phyloP scores from a whole-genome alignment of 495 filamentous ascomycete species.

The Filosporella fistucella region DNA sequence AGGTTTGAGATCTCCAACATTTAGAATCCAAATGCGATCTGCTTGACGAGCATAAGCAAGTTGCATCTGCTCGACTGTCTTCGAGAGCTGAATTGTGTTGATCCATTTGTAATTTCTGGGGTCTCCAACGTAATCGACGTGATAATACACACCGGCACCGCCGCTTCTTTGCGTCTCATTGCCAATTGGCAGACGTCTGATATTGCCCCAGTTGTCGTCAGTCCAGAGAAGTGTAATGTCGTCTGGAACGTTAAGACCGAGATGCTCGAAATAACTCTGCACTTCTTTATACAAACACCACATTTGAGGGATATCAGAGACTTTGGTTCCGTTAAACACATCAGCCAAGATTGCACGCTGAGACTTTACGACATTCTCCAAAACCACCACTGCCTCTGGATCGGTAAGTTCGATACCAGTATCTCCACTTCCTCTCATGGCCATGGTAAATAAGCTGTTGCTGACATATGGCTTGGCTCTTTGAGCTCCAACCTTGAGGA shows the following conservation, averaged over 20 bases:
- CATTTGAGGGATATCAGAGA: conserved; percentile 59
- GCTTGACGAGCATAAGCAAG: conserved; percentile 58
- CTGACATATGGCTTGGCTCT: conserved; percentile 61
- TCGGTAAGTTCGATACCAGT: conserved; percentile 50
- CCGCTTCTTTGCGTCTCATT: conserved; percentile 57
- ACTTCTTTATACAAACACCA: conserved; percentile 74
- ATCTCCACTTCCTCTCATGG: conserved; percentile 70
- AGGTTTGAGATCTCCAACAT: conserved; percentile 70
- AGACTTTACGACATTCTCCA: conserved; percentile 53
- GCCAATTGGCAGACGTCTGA: conserved; percentile 57
- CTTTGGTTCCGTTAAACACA: conserved; percentile 46
- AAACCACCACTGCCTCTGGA: conserved; percentile 51
- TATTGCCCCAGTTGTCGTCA: conserved; percentile 73
- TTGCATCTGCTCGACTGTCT: conserved; percentile 62
- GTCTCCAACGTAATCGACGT: conserved; percentile 69
- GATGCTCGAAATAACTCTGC: conserved; percentile 57
- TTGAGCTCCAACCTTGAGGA: conserved; percentile 62
- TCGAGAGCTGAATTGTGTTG: conserved; percentile 62
- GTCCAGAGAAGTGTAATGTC: conserved; percentile 70
- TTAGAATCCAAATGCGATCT: conserved; percentile 69
- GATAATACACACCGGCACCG: conserved; percentile 67
- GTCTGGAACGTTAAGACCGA: conserved; percentile 62
- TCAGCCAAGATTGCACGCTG: conserved; percentile 53
- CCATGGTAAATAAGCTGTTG: conserved; percentile 60
- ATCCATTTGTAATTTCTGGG: conserved; percentile 67